These are phyloP conservation scores for Bipolaris cookei DNA, from an alignment of 2,329 filamentous ascomycete genomes.

Conservation along the genomic window DNA sequence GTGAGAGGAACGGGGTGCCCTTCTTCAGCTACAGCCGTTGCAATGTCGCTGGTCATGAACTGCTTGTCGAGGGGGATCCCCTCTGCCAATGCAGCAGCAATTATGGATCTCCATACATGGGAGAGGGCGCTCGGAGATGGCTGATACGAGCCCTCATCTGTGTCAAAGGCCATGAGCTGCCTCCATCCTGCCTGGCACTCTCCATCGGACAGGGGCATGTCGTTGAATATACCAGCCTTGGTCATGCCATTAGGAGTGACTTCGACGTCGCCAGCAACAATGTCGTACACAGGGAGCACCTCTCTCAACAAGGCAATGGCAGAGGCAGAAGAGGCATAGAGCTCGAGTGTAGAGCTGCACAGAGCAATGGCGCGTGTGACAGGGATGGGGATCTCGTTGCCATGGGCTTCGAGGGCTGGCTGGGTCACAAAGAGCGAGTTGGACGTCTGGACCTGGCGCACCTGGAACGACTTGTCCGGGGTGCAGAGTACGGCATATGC, in stretches of 20 bases:
- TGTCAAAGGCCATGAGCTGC: slow-evolving; percentile 61
- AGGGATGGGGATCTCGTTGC: slow-evolving; percentile 41
- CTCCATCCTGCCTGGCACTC: slow-evolving; percentile 60
- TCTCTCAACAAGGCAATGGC: slow-evolving; percentile 47
- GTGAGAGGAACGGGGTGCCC: slow-evolving; percentile 49
- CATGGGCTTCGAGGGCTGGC: slow-evolving; percentile 49
- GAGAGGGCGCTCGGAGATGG: slow-evolving; percentile 58
- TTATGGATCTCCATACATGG: slow-evolving; percentile 57
- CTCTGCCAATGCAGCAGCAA: slow-evolving; percentile 51
- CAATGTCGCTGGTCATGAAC: slow-evolving; percentile 46
- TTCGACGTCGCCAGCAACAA: slow-evolving; percentile 36
- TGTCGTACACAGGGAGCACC: slow-evolving; percentile 49
- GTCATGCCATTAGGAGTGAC: slow-evolving; percentile 37
- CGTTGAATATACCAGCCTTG: slow-evolving; percentile 53
- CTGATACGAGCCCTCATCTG: slow-evolving; percentile 49
- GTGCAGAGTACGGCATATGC: slow-evolving; percentile 66
- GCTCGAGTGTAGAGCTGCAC: slow-evolving; percentile 54
- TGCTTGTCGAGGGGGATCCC: slow-evolving; percentile 49
- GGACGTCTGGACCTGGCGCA: slow-evolving; percentile 70
- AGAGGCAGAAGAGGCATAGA: slow-evolving; percentile 44
- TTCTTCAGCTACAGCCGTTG: slow-evolving; percentile 43
- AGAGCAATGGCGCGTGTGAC: slow-evolving; percentile 53
- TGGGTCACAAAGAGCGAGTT: slow-evolving; percentile 65
- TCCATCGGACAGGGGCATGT: slow-evolving; percentile 60
- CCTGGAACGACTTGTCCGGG: slow-evolving; percentile 61